Conservation (phyloP, 108 stramenopile species). For the Discostella pseudostelligera region DNA sequence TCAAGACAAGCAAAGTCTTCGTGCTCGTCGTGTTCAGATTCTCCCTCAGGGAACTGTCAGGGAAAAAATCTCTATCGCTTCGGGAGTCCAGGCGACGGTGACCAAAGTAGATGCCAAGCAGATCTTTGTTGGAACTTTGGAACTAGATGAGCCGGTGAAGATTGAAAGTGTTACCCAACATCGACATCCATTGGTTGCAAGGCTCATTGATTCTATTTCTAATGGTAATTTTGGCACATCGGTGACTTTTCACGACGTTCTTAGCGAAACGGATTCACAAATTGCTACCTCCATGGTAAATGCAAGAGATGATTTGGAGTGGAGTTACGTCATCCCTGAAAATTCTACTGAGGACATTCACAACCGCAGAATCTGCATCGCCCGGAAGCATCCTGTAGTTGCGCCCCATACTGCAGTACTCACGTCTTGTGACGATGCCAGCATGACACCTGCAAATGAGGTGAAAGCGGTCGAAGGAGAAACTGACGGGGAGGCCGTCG, state of each 20-base stretch:
- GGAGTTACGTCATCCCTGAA: constrained; percentile 29
- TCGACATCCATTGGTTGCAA: constrained; percentile 64
- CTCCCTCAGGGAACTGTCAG: constrained; percentile 54
- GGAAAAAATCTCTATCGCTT: constrained; percentile 54
- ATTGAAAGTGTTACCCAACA: constrained; percentile 31
- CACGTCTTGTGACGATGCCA: not conserved
- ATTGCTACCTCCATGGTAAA: constrained; percentile 58
- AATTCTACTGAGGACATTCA: constrained; percentile 27
- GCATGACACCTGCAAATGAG: not conserved
- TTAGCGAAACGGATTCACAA: constrained; percentile 57
- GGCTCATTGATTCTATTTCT: constrained; percentile 52
- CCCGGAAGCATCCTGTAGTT: constrained; percentile 12
- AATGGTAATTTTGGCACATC: constrained; percentile 51
- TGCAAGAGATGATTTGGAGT: constrained; percentile 40
- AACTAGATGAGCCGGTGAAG: constrained; percentile 48
- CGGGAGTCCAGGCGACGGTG: constrained; percentile 53
- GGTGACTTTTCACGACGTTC: constrained; percentile 56
- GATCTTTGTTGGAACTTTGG: constrained; percentile 57
- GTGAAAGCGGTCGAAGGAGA: not conserved
- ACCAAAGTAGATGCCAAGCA: constrained; percentile 59
- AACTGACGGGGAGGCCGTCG: not conserved
- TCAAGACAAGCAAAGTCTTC: constrained; percentile 69
- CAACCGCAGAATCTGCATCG: constrained; percentile 54
- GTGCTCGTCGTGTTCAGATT: constrained; percentile 65
- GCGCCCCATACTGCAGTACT: not conserved